Base-by-base conservation (phyloP, 768 basidiomycete genomes). In the Leccinum sublutescens region DNA sequence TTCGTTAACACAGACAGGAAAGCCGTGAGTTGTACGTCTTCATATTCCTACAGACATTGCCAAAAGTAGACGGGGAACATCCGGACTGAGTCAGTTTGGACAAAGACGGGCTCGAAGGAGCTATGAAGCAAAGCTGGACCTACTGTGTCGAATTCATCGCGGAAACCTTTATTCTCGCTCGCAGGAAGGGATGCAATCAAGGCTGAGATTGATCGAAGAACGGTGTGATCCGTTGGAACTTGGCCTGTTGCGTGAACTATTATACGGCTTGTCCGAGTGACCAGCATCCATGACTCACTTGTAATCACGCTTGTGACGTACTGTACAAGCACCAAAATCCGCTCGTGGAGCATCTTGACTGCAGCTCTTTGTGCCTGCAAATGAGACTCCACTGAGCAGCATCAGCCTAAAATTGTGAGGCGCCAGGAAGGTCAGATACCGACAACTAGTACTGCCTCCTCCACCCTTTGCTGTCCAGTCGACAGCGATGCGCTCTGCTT, bases 401-500 rank as follows among this genome's bases (percentile, higher is more conserved):
- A 50, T 54, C 58, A 63, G 51, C 34, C 52, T 49, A 50, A 33
- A 47, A 34, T 17, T 21, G 48, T 10, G 21, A 29, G 47, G 10
- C 1, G 12, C 11, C 15, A 27, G 61, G 59, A 49, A 34, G 7
- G 14, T 25, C 31, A 23, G 36, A 52, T 50, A 79, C 90, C 76
- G 64, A 94, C 93, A 77, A 62, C 86, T 91, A 14, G 86, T 91
- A 47, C 87, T 89, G 62, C 86, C 89, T 29, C 85, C 90, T 51
- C 93, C 91, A 9, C 91, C 91, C 71, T 87, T 85, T 25, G 92
- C 90, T 3, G 92, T 92, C 83, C 93, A 96, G 71, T 98, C 96
- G 0, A 99, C 97, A 6, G 97, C 97, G 62, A 99, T 98, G 40
- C 97, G 87, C 72, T 99, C 97, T 15, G 97, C 97, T 76, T 99